Percentiles rank a stretch among this genome's conserved stretches.
phyloP scores from a whole-genome alignment of 352 stramenopile species.

The Phytophthora fragariaefolia region DNA sequence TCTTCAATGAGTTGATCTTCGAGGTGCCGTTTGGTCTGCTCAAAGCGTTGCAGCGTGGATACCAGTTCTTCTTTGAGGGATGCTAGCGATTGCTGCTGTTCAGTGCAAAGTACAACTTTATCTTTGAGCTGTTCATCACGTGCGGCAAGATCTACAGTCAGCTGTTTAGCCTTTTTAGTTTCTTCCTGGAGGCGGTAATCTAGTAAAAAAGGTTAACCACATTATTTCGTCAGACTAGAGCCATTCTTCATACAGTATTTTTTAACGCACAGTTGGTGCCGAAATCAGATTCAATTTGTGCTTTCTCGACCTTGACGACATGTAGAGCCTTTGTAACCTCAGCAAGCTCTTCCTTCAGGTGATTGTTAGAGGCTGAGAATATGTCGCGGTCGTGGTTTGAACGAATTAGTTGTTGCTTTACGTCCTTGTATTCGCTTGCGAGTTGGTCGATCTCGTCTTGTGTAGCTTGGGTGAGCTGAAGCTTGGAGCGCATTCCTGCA shows the following conservation, averaged over 20 bases:
- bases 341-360: slow-evolving; percentile 74
- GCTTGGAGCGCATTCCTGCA: slow-evolving; percentile 66
- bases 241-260: background rate
- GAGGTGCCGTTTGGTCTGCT: slow-evolving; percentile 77
- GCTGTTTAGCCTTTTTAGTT: slow-evolving; percentile 60
- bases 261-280: slow-evolving; percentile 60
- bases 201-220: slow-evolving; percentile 7
- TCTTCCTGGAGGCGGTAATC: slow-evolving; percentile 74
- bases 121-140: slow-evolving; percentile 53
- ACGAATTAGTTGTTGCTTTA: slow-evolving; percentile 69
- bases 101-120: slow-evolving; percentile 53
- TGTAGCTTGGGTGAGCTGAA: slow-evolving; percentile 67
- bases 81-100: slow-evolving; percentile 65
- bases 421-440: slow-evolving; percentile 62
- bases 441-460: slow-evolving; percentile 75
- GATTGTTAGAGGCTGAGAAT: slow-evolving; percentile 78
- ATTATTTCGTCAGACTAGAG: slow-evolving; percentile 7
- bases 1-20: slow-evolving; percentile 84
- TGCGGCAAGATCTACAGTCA: slow-evolving; percentile 49
- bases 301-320: slow-evolving; percentile 69
- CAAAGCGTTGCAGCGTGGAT: slow-evolving; percentile 58
- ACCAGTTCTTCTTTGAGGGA: slow-evolving; percentile 71
- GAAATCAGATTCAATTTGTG: slow-evolving; percentile 77
- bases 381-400: slow-evolving; percentile 81
- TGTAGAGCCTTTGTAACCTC: slow-evolving; percentile 75